Evolutionary conservation across 768 basidiomycete species (phyloP).

Genomic region (Erythrobasidium yunnanense): DNA sequence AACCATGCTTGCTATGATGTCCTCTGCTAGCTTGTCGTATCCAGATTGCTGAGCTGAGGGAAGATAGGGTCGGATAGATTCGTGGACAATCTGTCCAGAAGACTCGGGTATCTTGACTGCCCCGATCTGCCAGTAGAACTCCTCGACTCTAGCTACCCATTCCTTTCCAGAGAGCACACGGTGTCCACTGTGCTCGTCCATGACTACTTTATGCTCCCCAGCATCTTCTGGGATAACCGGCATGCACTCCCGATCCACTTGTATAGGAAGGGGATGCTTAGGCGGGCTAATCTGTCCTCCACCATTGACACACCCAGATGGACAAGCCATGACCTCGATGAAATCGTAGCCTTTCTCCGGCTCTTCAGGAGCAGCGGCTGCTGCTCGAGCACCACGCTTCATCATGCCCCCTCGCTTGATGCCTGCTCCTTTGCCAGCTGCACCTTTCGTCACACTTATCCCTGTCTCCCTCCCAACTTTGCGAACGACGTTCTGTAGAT

Average conservation of each 20-base stretch:
- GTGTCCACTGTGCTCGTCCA: slow-evolving; percentile 21
- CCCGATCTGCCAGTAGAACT: slow-evolving; percentile 32
- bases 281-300: slow-evolving; percentile 63
- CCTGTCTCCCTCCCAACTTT: slow-evolving; percentile 80
- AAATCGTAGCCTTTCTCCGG: slow-evolving; percentile 59
- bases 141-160: slow-evolving; percentile 37
- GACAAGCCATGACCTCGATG: slow-evolving; percentile 98
- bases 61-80: background rate
- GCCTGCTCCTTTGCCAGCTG: slow-evolving; percentile 50
- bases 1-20: slow-evolving; percentile 2
- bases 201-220: slow-evolving; percentile 29
- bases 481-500: slow-evolving; percentile 89
- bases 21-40: background rate
- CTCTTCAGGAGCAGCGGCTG: slow-evolving; percentile 6
- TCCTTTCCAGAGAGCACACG: slow-evolving; percentile 34
- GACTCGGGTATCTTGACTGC: background rate
- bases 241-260: slow-evolving; percentile 36
- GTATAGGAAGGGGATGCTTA: slow-evolving; percentile 19
- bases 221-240: slow-evolving; percentile 28
- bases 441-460: slow-evolving; percentile 59
- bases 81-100: background rate
- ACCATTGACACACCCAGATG: slow-evolving; percentile 91
- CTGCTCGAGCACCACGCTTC: slow-evolving; percentile 14
- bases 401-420: slow-evolving; percentile 31
- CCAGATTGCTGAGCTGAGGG: background rate